These are phyloP conservation scores for Fonsecaea pugnacius DNA, from an alignment of 2,329 filamentous ascomycete genomes.

Conservation along the genomic window DNA sequence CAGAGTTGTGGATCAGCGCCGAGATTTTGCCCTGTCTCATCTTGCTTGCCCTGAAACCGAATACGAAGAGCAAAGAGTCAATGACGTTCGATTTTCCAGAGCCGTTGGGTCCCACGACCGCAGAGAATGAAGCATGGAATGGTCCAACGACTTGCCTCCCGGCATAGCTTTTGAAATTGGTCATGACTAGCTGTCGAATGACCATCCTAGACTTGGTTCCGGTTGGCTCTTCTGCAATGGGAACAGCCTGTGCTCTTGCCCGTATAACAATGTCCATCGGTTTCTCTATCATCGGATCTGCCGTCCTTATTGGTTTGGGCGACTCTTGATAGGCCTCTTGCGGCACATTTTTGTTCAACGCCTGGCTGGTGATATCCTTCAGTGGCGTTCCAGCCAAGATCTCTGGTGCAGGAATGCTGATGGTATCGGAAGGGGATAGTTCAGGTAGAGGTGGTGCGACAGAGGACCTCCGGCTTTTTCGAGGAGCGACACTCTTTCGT, in stretches of 20 bases:
- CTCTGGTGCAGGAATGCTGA: slow-evolving; percentile 61
- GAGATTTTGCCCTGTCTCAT: slow-evolving; percentile 99
- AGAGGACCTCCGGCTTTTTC: slow-evolving; percentile 48
- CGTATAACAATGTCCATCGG: slow-evolving; percentile 95
- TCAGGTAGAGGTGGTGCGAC: slow-evolving; percentile 42
- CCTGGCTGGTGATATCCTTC: slow-evolving; percentile 72
- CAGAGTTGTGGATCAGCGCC: slow-evolving; percentile 95
- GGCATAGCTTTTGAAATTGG: slow-evolving; percentile 99
- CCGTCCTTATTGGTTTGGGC: slow-evolving; percentile 73
- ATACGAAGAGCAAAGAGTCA: slow-evolving; percentile 97
- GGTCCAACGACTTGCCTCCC: slow-evolving; percentile 93
- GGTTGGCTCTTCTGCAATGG: slow-evolving; percentile 71
- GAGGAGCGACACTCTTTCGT: slow-evolving; percentile 63
- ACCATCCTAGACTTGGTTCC: slow-evolving; percentile 85
- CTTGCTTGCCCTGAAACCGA: slow-evolving; percentile 97
- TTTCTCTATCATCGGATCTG: slow-evolving; percentile 78
- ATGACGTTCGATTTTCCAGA: slow-evolving; percentile 99
- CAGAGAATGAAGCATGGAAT: slow-evolving; percentile 96
- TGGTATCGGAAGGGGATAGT: slow-evolving; percentile 54
- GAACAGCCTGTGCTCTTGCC: slow-evolving; percentile 67
- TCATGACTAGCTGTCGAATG: slow-evolving; percentile 87
- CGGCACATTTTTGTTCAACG: slow-evolving; percentile 65
- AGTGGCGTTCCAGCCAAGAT: slow-evolving; percentile 64
- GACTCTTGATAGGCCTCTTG: slow-evolving; percentile 50
- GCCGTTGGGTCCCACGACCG: slow-evolving; percentile 95